A percentile compares a stretch with the other conserved stretches of the same genome.
Evolutionary conservation across 2,329 filamentous ascomycete genomes (phyloP).

Genomic region (Fusarium mexicanum): DNA sequence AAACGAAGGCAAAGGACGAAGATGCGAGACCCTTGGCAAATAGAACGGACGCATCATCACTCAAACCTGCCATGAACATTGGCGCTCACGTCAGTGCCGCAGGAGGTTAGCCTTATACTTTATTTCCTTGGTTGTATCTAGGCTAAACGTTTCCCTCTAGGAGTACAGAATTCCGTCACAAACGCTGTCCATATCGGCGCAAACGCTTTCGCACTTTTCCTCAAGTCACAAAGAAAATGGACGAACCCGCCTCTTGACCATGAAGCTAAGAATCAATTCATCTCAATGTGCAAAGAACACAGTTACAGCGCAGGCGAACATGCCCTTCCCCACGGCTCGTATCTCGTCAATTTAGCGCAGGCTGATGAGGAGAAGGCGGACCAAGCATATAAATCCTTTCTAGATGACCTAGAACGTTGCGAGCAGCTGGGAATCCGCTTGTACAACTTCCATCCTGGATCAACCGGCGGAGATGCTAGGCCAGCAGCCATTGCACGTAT

Average conservation of each 20-base stretch:
- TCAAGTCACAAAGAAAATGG: slow-evolving; percentile 98
- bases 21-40: slow-evolving; percentile 70
- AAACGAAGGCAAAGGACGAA: slow-evolving; percentile 51
- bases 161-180: slow-evolving; percentile 86
- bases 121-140: slow-evolving; percentile 7
- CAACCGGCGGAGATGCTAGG: slow-evolving; percentile 73
- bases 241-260: slow-evolving; percentile 78
- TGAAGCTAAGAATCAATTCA: slow-evolving; percentile 76
- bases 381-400: slow-evolving; percentile 85
- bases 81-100: slow-evolving; percentile 93
- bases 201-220: slow-evolving; percentile 93
- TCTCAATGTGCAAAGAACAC: slow-evolving; percentile 72
- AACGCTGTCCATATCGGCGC: slow-evolving; percentile 85
- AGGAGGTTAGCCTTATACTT: slow-evolving; percentile 71
- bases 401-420: slow-evolving; percentile 89
- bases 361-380: slow-evolving; percentile 80
- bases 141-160: slow-evolving; percentile 52
- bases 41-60: slow-evolving; percentile 70
- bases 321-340: slow-evolving; percentile 92
- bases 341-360: slow-evolving; percentile 95
- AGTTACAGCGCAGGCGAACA: slow-evolving; percentile 76
- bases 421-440: slow-evolving; percentile 85
- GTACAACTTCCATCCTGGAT: slow-evolving; percentile 99
- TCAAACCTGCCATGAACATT: slow-evolving; percentile 80
- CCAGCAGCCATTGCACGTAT: slow-evolving; percentile 80